phyloP scores from a whole-genome alignment of 1,139 yeast species.

The Pichia sp. region DNA sequence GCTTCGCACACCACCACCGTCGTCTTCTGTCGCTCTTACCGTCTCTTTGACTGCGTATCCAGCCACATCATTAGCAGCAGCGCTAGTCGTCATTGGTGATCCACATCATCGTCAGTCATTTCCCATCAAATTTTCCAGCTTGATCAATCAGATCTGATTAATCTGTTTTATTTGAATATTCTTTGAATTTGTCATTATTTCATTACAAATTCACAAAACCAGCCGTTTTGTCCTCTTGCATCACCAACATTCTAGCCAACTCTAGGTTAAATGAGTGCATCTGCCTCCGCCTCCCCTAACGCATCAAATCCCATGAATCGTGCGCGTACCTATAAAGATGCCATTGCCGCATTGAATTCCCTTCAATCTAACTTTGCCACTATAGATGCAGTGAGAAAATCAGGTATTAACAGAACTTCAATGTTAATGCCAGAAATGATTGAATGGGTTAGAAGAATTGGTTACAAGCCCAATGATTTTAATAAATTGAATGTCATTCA shows the following conservation, averaged over 20 bases:
- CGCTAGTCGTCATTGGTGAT: too few relatives aligned
- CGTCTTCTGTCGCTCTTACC: too few relatives aligned
- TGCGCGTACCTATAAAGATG: slow-evolving; percentile 44
- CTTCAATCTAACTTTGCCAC: slow-evolving; percentile 89
- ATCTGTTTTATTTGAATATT: too few relatives aligned
- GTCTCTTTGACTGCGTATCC: too few relatives aligned
- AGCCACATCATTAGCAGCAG: too few relatives aligned
- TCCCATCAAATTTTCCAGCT: too few relatives aligned
- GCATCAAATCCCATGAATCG: slow-evolving; percentile 17
- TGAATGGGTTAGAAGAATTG: slow-evolving; percentile 86
- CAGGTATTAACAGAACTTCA: slow-evolving; percentile 55
- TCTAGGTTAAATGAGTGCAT: background rate
- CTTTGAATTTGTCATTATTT: too few relatives aligned
- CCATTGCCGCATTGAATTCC: slow-evolving; percentile 75
- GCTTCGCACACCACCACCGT: too few relatives aligned
- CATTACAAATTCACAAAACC: too few relatives aligned
- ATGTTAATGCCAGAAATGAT: slow-evolving; percentile 79
- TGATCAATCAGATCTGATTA: too few relatives aligned
- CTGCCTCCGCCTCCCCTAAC: background rate
- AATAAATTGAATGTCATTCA: slow-evolving; percentile 75
- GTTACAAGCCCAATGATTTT: slow-evolving; percentile 65
- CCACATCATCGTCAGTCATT: too few relatives aligned
- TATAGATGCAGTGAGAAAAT: slow-evolving; percentile 69
- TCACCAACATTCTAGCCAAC: background rate
- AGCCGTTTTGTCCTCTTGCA: too few relatives aligned